Evolutionary conservation across 2,329 filamentous ascomycete species (phyloP).

Genomic region (Cadophora malorum): DNA sequence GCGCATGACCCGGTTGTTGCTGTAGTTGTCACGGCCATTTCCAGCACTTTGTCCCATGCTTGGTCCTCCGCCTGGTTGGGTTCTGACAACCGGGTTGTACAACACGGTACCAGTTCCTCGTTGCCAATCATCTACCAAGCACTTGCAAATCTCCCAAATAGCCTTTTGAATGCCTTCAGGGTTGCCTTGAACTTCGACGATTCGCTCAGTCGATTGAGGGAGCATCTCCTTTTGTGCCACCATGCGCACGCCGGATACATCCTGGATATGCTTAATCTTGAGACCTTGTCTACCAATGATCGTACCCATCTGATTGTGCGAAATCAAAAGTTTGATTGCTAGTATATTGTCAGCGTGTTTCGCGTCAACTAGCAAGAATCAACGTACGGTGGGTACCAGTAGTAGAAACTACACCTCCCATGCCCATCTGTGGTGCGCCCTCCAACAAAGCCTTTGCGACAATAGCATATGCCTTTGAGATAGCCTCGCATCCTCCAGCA

Average conservation of each 20-base stretch:
- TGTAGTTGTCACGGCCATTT: conserved; percentile 60
- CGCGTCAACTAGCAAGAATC: conserved; percentile 3
- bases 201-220: conserved; percentile 95
- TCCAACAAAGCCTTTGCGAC: conserved; percentile 92
- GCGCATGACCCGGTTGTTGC: conserved; percentile 79
- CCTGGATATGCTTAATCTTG: conserved; percentile 99
- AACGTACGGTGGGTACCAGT: conserved; percentile 93
- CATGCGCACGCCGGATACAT: conserved; percentile 96
- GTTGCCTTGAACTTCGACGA: conserved; percentile 95
- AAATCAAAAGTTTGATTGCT: conserved; percentile 98
- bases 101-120: conserved; percentile 95
- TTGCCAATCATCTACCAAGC: conserved; percentile 96
- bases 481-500: conserved; percentile 85
- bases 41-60: conserved; percentile 52
- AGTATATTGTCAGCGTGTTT: conserved; percentile 23
- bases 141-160: conserved; percentile 99
- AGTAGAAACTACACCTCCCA: conserved; percentile 87
- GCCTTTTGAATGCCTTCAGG: conserved; percentile 96
- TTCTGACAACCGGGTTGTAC: conserved; percentile 95
- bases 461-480: conserved; percentile 90
- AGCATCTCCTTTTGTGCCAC: conserved; percentile 99
- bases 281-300: conserved; percentile 96
- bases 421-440: conserved; percentile 92
- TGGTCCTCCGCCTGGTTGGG: conserved; percentile 65
- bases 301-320: conserved; percentile 99